These are phyloP conservation scores for Moesziomyces globuligerus DNA, from an alignment of 1,284 basidiomycete species.

Conservation along the genomic window DNA sequence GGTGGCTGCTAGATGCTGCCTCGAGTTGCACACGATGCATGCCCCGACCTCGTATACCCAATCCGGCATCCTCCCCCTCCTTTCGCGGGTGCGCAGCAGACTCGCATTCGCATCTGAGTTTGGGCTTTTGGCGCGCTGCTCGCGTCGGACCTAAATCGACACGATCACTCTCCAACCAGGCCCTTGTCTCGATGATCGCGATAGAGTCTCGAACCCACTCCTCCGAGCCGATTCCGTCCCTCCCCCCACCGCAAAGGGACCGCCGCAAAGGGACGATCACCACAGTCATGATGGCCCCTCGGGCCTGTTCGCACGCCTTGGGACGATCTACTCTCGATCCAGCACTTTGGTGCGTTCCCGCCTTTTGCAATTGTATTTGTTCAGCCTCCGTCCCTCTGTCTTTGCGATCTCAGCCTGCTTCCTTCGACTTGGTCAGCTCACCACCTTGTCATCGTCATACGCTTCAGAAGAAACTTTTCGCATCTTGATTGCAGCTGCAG, in stretches of 20 bases:
- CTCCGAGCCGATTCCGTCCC: not conserved
- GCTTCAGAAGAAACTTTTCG: not conserved
- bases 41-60: constrained; percentile 18
- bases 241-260: not conserved
- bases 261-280: too few species aligned
- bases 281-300: not conserved
- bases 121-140: too few species aligned
- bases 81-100: not conserved
- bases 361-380: not conserved
- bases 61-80: not conserved
- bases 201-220: not conserved
- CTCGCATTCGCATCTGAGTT: not conserved
- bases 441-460: not conserved
- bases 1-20: constrained; percentile 43
- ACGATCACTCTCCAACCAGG: not conserved
- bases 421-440: too few species aligned
- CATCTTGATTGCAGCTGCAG: not conserved
- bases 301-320: too few species aligned
- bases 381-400: too few species aligned
- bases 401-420: too few species aligned
- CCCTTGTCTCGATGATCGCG: not conserved
- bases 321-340: too few species aligned
- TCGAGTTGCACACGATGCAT: not conserved
- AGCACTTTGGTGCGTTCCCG: not conserved
- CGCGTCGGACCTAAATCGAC: too few species aligned